Evolutionary conservation across 441 rosid genomes (phyloP).

Genomic region (Aquilaria agallochum): DNA sequence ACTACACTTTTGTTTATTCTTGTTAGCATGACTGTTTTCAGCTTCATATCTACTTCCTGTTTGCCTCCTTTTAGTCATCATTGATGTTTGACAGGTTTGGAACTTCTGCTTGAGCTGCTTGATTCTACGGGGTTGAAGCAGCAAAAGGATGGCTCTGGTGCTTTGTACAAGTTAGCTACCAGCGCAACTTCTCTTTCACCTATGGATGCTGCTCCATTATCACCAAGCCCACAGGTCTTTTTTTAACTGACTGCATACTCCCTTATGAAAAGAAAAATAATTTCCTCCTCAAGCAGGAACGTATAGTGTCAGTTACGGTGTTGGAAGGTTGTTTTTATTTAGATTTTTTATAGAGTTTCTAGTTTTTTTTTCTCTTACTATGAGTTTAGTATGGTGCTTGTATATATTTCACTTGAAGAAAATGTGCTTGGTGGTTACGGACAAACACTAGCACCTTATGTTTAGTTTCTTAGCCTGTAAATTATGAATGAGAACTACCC

Average conservation of each 20-base stretch:
- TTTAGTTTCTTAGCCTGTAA: too few species aligned
- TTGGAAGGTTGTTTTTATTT: too few species aligned
- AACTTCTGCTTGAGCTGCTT: slow-evolving; percentile 50
- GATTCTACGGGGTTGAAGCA: slow-evolving; percentile 40
- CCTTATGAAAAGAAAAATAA: too few species aligned
- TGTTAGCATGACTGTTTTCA: neutral
- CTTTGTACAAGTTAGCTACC: slow-evolving; percentile 50
- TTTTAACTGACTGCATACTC: neutral
- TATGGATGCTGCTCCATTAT: slow-evolving; percentile 55
- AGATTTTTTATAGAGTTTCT: too few species aligned
- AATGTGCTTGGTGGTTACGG: too few species aligned
- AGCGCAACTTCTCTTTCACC: slow-evolving; percentile 43
- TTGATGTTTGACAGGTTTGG: slow-evolving; percentile 37
- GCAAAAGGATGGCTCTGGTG: slow-evolving; percentile 50
- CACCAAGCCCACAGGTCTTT: slow-evolving; percentile 54
- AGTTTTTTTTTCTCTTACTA: too few species aligned
- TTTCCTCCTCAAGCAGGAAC: too few species aligned
- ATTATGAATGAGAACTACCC: too few species aligned
- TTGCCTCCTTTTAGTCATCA: slow-evolving; percentile 8
- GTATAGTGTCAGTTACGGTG: too few species aligned
- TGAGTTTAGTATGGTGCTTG: too few species aligned
- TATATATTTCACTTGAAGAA: too few species aligned
- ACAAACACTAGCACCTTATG: too few species aligned
- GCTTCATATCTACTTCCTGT: neutral
- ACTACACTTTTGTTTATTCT: slow-evolving; percentile 4